Evolutionary conservation across 2,329 filamentous ascomycete species (phyloP).

Genomic region (Coniochaeta sp.): DNA sequence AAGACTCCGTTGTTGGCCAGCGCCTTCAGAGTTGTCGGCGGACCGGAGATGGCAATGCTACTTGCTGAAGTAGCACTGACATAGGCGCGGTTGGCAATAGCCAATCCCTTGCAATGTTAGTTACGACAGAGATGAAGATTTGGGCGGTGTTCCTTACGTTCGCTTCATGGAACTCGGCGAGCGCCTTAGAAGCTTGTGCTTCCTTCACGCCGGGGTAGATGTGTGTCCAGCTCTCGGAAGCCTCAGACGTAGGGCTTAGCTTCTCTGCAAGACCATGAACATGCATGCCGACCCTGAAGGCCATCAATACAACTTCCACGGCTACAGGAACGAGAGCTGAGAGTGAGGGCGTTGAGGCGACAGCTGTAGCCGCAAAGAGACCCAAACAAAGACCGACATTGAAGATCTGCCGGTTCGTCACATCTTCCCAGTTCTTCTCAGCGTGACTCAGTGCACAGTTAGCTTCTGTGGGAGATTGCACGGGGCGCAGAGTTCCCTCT

Average conservation of each 20-base stretch:
- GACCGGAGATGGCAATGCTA: conserved; percentile 47
- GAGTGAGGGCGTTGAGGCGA: conserved; percentile 56
- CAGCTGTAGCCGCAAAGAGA: conserved; percentile 59
- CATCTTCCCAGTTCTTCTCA: conserved; percentile 49
- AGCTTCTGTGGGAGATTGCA: conserved; percentile 18
- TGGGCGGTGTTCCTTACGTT: conserved; percentile 29
- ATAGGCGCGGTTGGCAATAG: conserved; percentile 40
- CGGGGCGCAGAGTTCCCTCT: too few species aligned
- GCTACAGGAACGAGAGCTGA: conserved; percentile 55
- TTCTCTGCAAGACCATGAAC: conserved; percentile 43
- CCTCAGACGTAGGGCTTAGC: conserved; percentile 29
- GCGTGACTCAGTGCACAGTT: conserved; percentile 31
- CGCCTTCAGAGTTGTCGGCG: conserved; percentile 38
- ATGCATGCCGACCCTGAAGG: conserved; percentile 57
- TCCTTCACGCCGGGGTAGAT: conserved; percentile 53
- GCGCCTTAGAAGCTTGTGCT: conserved; percentile 38
- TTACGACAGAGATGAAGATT: background rate
- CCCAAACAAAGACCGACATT: conserved; percentile 63
- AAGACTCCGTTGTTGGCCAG: conserved; percentile 33
- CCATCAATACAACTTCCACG: conserved; percentile 56
- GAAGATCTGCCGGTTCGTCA: conserved; percentile 41
- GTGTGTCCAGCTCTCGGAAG: conserved; percentile 58
- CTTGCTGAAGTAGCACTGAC: conserved; percentile 43
- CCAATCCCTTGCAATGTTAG: conserved; percentile 26
- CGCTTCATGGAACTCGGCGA: conserved; percentile 51